phyloP scores from a whole-genome alignment of 305 asterid genomes.

The Petunia hybrid region DNA sequence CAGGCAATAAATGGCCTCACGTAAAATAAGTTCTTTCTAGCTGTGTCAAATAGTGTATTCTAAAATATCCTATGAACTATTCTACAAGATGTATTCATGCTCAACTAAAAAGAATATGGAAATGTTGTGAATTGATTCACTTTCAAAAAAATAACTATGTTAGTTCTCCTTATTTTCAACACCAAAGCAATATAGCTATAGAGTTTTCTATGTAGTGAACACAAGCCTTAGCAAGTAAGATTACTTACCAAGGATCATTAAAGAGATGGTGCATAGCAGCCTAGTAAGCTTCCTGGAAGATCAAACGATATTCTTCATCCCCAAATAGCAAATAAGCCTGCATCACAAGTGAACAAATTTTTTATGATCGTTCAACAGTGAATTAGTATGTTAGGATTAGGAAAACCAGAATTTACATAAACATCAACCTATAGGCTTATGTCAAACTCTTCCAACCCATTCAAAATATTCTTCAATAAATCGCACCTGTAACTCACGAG shows the following conservation, averaged over 20 bases:
- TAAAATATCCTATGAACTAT: conserved; percentile 9
- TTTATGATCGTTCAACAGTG: no score
- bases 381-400: conserved; percentile 19
- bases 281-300: conserved; percentile 95
- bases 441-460: no score
- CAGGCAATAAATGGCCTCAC: conserved; percentile 95
- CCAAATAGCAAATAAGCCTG: conserved; percentile 96
- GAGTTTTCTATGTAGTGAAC: conserved; percentile 23
- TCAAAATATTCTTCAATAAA: no score
- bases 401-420: not conserved
- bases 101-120: not conserved
- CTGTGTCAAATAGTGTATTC: no score
- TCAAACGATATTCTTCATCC: conserved; percentile 92
- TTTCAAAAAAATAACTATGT: not conserved
- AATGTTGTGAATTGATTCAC: not conserved
- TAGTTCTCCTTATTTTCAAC: not conserved
- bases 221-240: conserved; percentile 1
- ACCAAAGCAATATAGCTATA: conserved; percentile 21
- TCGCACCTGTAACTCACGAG: no score
- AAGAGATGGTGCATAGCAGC: conserved; percentile 91
- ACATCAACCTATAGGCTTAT: conserved; percentile 14
- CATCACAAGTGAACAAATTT: no score
- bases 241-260: conserved; percentile 88
- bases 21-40: no score
- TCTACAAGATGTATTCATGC: not conserved